Evolutionary conservation across 345 rosid species (phyloP).

Genomic region (Combretum micranthum): DNA sequence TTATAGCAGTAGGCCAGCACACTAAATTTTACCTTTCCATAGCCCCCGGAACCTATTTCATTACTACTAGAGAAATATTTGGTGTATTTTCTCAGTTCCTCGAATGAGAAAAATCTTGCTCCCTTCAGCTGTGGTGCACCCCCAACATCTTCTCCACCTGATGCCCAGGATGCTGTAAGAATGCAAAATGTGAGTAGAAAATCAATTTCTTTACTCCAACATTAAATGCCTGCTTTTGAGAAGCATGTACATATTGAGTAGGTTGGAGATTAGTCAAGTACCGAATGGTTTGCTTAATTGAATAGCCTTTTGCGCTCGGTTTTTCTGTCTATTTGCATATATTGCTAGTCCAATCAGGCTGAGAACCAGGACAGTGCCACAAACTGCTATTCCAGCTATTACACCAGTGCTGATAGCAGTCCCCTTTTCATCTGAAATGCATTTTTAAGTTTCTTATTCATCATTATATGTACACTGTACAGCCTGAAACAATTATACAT

Average conservation of each 20-base stretch:
- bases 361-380: constrained; percentile 40
- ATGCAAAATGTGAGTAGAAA: neutral
- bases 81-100: constrained; percentile 69
- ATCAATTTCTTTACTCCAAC: too few relatives aligned
- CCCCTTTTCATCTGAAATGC: constrained; percentile 12
- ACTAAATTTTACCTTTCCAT: constrained; percentile 49
- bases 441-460: too few relatives aligned
- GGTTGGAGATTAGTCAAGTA: constrained; percentile 14
- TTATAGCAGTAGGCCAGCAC: neutral
- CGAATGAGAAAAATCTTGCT: constrained; percentile 80
- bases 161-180: constrained; percentile 70
- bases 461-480: too few relatives aligned
- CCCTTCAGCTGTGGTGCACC: constrained; percentile 84
- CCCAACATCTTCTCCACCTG: constrained; percentile 74
- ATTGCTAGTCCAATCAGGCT: constrained; percentile 54
- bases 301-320: constrained; percentile 77
- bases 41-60: constrained; percentile 84
- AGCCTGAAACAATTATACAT: too few relatives aligned
- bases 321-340: constrained; percentile 74
- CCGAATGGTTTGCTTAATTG: constrained; percentile 74
- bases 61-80: constrained; percentile 52
- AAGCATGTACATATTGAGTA: too few relatives aligned
- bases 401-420: constrained; percentile 34
- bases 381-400: constrained; percentile 39
- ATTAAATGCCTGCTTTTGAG: too few relatives aligned